Evolutionary conservation across 225 moss, liverwort and hornwort genomes (phyloP).

Genomic region (Bryoerythrophyllum caledonicum): DNA sequence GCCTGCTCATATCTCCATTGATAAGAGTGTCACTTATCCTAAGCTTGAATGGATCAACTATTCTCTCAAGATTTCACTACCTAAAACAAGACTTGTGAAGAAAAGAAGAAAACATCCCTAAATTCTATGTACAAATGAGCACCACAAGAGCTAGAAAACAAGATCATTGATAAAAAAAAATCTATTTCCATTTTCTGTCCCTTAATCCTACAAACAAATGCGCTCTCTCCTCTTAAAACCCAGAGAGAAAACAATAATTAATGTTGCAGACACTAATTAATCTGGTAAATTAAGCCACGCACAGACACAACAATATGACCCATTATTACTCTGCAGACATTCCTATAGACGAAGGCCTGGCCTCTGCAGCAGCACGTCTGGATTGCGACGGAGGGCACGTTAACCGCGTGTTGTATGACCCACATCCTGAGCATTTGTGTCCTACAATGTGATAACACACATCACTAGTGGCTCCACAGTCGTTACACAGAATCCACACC

Average conservation of each 20-base stretch:
- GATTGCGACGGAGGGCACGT: constrained; percentile 25
- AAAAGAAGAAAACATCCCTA: neutral
- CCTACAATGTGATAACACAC: constrained; percentile 73
- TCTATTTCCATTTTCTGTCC: constrained; percentile 3
- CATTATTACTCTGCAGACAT: constrained; percentile 24
- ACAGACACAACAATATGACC: constrained; percentile 2
- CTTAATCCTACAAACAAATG: constrained; percentile 10
- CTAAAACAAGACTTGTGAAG: neutral
- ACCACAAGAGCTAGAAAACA: constrained; percentile 10
- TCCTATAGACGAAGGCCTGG: constrained; percentile 24
- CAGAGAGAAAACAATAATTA: constrained; percentile 31
- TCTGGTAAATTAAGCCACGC: neutral
- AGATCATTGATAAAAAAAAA: constrained; percentile 14
- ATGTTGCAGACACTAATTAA: constrained; percentile 8
- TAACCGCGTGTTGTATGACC: constrained; percentile 72
- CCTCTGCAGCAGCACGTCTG: constrained; percentile 11
- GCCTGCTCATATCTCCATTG: neutral
- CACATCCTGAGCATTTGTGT: constrained; percentile 72
- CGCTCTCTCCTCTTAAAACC: constrained; percentile 13
- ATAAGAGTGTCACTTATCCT: neutral
- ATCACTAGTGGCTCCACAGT: constrained; percentile 69
- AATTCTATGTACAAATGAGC: constrained; percentile 13
- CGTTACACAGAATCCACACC: constrained; percentile 91
- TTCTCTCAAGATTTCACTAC: neutral
- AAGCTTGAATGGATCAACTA: neutral